Base-by-base conservation (phyloP, 768 basidiomycete genomes). In the Leccinum variicolor region DNA sequence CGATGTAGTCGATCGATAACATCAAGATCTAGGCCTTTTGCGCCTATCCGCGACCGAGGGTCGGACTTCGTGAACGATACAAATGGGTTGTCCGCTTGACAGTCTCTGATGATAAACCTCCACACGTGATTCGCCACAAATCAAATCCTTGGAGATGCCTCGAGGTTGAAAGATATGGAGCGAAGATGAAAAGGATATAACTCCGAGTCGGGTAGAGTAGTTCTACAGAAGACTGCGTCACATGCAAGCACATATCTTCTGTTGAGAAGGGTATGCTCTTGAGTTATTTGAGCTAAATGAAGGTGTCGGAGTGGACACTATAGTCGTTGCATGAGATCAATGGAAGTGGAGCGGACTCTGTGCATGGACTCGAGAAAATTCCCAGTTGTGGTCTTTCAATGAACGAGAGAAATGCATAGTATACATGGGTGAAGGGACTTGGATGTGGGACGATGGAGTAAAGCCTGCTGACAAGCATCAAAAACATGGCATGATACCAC, bases 271-370 rank as follows among this genome's bases (percentile, higher is more conserved):
- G 64, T 6, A 79, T 71, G 55, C 76, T 76, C 4, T 66, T 61
- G 13, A 73, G 73, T 14, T 68, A 66, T 56, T 73, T 75, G 65
- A 79, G 69, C 6, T 71, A 81, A 57, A 73, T 74, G 67, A 85
- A 84, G 26, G 68, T 62, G 17, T 72, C 72, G 6, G 73, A 72
- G 63, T 78, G 79, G 61, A 79, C 76, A 52, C 77, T 74, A 62
- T 79, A 83, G 56, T 83, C 81, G 63, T 84, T 84, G 70, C 83
- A 86, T 31, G 81, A 80, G 77, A 85, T 82, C 19, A 86, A 72
- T 26, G 76, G 76, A 47, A 87, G 69, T 43, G 9, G 19, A 46
- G 28, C 21, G 6, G 75, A 78, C 65, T 83, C 15, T 43, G 84
- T 77, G 21, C 64, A 63, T 7, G 68, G 60, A 57, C 63, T 51